Base-by-base conservation (phyloP, 2,329 filamentous ascomycete genomes). In the Fusarium pseudocircinatum region DNA sequence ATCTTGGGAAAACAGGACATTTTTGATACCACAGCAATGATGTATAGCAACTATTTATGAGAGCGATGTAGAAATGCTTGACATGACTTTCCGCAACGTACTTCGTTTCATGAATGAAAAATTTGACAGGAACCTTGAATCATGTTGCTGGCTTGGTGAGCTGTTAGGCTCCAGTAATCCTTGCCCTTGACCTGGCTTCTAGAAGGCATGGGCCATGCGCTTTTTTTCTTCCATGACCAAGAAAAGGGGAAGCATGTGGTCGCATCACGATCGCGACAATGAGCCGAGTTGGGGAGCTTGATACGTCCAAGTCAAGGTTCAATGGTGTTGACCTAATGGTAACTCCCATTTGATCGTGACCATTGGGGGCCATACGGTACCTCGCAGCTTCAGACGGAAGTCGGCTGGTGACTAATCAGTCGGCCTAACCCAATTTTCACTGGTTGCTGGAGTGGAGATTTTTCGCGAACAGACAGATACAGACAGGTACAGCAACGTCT, bases 1-100 rank as follows among this genome's bases (percentile, higher is more conserved):
- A 59, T 74, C 52, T 68, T 59, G 63, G 71, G 56, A 72, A 49
- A 52, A 73, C 59, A 61, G 67, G 49, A 70, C 67, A 60, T 64
- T 70, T 65, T 60, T 71, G 71, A 73, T 73, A 69, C 71, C 70
- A 74, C 40, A 60, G 60, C 59, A 24, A 72, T 44, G 46, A 63
- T 40, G 34, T 49, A 30, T 60, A 47, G 34, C 26, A 30, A 37
- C 18, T 64, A 30, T 11, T 28, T 54, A 68, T 32, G 59, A 61
- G 32, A 59, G 60, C 57, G 42, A 74, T 28, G n/a, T 30, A 42
- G 28, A 42, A 32, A 47, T 36, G 30, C 47, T 61, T 32, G 28
- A 68, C 42, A 22, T 24, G 30, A 37, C n/a, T 52, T 26, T 7
- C 12, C 61, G 12, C 30, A 26, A 26, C n/a, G 26, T 4, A 34